A percentile compares a stretch with the other conserved stretches of the same genome.
Conservation (phyloP, 306 rosid species). For the Dryas alaskensis region DNA sequence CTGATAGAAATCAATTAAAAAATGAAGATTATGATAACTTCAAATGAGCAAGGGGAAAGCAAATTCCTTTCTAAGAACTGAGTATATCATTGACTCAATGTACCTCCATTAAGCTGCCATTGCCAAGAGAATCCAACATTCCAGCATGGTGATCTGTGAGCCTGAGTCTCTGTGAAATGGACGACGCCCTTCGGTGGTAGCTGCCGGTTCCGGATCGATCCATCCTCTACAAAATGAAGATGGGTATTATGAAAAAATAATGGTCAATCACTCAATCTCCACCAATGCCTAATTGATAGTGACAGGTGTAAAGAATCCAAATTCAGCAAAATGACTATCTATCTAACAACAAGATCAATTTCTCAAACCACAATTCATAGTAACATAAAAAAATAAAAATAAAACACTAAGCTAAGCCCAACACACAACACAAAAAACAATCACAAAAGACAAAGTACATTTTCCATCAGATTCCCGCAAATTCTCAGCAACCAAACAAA, state of each 20-base stretch:
- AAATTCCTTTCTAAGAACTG: background rate
- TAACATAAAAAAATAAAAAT: background rate
- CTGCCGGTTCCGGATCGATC: constrained; percentile 91
- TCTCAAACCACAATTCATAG: background rate
- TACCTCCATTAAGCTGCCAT: constrained; percentile 95
- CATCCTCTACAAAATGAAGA: constrained; percentile 56
- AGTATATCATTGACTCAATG: background rate
- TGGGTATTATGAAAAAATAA: background rate
- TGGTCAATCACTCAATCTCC: background rate
- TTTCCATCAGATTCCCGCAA: constrained; percentile 1
- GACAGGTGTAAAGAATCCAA: background rate
- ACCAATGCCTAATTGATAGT: too few relatives aligned
- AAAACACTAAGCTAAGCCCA: background rate
- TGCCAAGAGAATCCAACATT: constrained; percentile 64
- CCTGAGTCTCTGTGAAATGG: constrained; percentile 64
- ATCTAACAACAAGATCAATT: background rate
- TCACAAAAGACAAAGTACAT: background rate
- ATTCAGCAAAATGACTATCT: background rate
- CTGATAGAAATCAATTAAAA: background rate
- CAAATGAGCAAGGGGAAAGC: background rate
- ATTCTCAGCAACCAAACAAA: constrained; percentile 21
- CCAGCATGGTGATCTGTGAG: constrained; percentile 56
- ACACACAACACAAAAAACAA: background rate
- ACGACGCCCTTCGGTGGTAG: constrained; percentile 65
- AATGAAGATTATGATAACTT: background rate